Conservation (phyloP, 495 filamentous ascomycete genomes). For the Symbiotaphrina buchneri region DNA sequence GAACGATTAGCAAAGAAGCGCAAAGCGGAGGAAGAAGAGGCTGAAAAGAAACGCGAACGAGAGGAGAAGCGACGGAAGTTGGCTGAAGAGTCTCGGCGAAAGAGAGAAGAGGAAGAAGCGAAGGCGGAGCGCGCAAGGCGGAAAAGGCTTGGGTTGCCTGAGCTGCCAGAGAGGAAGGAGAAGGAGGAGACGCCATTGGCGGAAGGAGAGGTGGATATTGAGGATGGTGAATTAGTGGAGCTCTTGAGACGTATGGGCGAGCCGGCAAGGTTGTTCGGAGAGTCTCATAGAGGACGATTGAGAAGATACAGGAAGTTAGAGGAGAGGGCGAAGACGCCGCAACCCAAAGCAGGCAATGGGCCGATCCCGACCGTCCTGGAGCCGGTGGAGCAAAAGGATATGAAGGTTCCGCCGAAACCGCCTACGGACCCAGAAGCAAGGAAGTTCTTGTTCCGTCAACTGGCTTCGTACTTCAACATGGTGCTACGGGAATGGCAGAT, state of each 20-base stretch:
- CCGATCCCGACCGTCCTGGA: conserved; percentile 51
- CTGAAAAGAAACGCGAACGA: conserved; percentile 35
- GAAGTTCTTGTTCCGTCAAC: conserved; percentile 57
- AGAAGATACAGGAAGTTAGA: conserved; percentile 42
- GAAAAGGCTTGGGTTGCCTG: conserved; percentile 44
- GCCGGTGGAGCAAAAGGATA: conserved; percentile 59
- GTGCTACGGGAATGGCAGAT: conserved; percentile 70
- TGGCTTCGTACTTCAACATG: conserved; percentile 85
- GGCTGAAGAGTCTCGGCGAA: conserved; percentile 51
- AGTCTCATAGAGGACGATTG: conserved; percentile 45
- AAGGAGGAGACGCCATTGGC: conserved; percentile 16
- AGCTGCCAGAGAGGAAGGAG: conserved; percentile 28
- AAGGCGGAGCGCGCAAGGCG: conserved; percentile 29
- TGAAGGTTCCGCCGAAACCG: conserved; percentile 52
- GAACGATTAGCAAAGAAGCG: conserved; percentile 51
- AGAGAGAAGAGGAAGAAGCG: conserved; percentile 37
- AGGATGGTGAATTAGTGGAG: conserved; percentile 40
- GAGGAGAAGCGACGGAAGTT: conserved; percentile 62
- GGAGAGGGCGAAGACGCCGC: conserved; percentile 17
- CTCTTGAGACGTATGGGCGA: conserved; percentile 51
- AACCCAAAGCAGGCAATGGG: conserved; percentile 16
- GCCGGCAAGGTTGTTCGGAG: conserved; percentile 61
- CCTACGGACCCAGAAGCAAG: conserved; percentile 22
- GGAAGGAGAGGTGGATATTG: conserved; percentile 39
- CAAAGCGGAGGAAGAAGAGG: conserved; percentile 76